These are phyloP conservation scores for Maudiozyma saulgeensis DNA, from an alignment of 805 yeast genomes.

Conservation along the genomic window DNA sequence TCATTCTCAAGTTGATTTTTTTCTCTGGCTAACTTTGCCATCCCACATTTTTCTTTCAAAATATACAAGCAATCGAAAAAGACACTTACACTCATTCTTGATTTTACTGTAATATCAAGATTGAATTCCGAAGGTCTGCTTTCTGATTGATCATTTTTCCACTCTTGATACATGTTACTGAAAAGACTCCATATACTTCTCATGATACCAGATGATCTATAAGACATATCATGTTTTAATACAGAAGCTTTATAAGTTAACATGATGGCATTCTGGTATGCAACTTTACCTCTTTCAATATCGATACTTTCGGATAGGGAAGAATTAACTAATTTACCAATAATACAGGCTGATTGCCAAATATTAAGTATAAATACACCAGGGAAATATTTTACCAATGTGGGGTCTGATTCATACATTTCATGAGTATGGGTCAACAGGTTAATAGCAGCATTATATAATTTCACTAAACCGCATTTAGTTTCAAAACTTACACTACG, in stretches of 20 bases:
- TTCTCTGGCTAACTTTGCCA: constrained; percentile 50
- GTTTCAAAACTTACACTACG: constrained; percentile 42
- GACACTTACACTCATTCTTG: constrained; percentile 86
- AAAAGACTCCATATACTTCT: constrained; percentile 87
- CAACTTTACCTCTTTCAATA: constrained; percentile 56
- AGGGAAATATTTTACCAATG: constrained; percentile 70
- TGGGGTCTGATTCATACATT: constrained; percentile 49
- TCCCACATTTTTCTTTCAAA: constrained; percentile 78
- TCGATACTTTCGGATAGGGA: constrained; percentile 59
- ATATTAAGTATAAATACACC: constrained; percentile 70
- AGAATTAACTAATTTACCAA: constrained; percentile 72
- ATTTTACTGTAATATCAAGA: constrained; percentile 48
- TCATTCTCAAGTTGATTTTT: background rate
- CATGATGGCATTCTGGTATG: constrained; percentile 57
- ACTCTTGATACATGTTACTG: constrained; percentile 52
- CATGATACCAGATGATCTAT: constrained; percentile 89
- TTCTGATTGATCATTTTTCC: constrained; percentile 22
- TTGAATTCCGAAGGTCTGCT: constrained; percentile 23
- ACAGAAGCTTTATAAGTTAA: constrained; percentile 74
- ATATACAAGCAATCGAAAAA: constrained; percentile 86
- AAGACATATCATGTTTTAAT: constrained; percentile 84
- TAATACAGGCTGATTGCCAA: constrained; percentile 88
- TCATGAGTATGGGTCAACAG: constrained; percentile 56
- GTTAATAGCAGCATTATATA: constrained; percentile 71
- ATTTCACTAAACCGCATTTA: constrained; percentile 61